phyloP scores from a whole-genome alignment of 2,329 filamentous ascomycete genomes.

The Aspergillus novoparasiticus region DNA sequence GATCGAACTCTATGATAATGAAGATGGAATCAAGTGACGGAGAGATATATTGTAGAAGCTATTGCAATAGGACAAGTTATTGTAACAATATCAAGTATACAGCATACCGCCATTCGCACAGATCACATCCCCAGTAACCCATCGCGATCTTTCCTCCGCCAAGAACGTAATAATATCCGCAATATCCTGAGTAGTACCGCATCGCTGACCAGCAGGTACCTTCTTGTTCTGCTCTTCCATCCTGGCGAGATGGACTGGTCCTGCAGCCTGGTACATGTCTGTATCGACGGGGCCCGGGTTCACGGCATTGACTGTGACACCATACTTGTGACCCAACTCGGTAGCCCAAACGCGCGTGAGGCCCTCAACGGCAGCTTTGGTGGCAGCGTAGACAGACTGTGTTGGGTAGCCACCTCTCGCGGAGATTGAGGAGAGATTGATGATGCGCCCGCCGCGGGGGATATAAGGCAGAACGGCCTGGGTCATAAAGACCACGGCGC shows the following conservation, averaged over 20 bases:
- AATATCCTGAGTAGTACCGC: conserved; percentile 18
- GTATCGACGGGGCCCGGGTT: conserved; percentile 32
- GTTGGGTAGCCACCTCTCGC: conserved; percentile 20
- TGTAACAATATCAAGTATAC: conserved; percentile 8
- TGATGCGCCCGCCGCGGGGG: conserved; percentile 18
- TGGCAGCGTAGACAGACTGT: conserved; percentile 63
- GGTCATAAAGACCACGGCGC: conserved; percentile 26
- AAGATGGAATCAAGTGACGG: no score
- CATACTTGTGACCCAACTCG: conserved; percentile 32
- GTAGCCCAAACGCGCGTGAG: conserved; percentile 64
- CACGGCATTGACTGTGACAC: conserved; percentile 34
- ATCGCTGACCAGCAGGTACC: conserved; percentile 18
- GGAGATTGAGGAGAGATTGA: conserved; percentile 24
- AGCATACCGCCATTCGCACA: conserved; percentile 24
- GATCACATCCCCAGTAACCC: conserved; percentile 26
- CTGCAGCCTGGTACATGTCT: conserved; percentile 21
- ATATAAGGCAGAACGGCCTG: conserved; percentile 20
- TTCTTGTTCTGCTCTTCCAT: conserved; percentile 23
- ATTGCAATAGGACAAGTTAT: not conserved
- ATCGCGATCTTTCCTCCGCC: conserved; percentile 19
- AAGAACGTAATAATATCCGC: conserved; percentile 24
- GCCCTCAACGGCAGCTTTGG: conserved; percentile 63
- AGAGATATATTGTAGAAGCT: no score
- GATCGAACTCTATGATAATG: no score
- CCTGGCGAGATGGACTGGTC: conserved; percentile 14